phyloP scores from a whole-genome alignment of 2,329 filamentous ascomycete species.

The Davidsoniella neocaledoniae region DNA sequence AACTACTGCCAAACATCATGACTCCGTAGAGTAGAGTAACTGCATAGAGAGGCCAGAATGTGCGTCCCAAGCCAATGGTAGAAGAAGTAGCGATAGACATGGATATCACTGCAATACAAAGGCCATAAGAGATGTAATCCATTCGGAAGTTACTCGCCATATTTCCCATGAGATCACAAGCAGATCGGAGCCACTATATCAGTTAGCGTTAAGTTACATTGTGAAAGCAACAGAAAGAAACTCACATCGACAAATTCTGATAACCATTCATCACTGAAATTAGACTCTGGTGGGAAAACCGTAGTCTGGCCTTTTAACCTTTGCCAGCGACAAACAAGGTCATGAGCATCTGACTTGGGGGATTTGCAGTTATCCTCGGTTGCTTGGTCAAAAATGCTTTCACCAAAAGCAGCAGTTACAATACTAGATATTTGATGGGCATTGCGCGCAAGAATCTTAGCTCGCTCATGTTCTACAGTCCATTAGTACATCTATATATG shows the following conservation, averaged over 20 bases:
- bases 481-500: constrained; percentile 5
- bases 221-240: neutral
- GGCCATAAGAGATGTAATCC: constrained; percentile 22
- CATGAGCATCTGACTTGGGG: constrained; percentile 26
- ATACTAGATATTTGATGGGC: constrained; percentile 65
- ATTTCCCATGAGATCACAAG: constrained; percentile 68
- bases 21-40: constrained; percentile 39
- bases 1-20: constrained; percentile 98
- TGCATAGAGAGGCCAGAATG: constrained; percentile 23
- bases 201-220: neutral
- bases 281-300: neutral
- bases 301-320: constrained; percentile 14
- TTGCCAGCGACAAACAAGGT: constrained; percentile 54
- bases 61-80: neutral
- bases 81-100: constrained; percentile 20
- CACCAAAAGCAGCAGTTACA: constrained; percentile 53
- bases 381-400: constrained; percentile 19
- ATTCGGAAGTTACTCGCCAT: constrained; percentile 89
- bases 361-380: constrained; percentile 1
- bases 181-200: constrained; percentile 44
- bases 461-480: constrained; percentile 31
- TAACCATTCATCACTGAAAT: constrained; percentile 1
- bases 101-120: constrained; percentile 27
- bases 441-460: constrained; percentile 60
- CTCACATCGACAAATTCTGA: constrained; percentile 4